Conservation (phyloP, 192 early-diverging fungal genomes). For the Umbelopsis isabellina region DNA sequence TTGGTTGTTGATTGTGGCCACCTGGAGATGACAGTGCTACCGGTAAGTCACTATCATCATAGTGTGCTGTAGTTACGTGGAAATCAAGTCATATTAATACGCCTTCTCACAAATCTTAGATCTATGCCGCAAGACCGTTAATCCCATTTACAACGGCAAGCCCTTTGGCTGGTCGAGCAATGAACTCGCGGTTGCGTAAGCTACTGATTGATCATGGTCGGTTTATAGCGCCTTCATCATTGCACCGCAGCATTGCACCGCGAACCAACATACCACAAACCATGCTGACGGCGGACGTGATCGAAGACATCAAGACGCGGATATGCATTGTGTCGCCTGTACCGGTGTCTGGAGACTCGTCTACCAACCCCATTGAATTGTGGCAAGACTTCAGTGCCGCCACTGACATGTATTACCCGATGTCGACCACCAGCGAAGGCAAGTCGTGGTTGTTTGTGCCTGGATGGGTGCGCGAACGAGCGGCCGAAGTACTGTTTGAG, state of each 20-base stretch:
- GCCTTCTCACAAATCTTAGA: conserved; percentile 42
- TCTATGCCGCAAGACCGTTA: conserved; percentile 70
- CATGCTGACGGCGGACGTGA: conserved; percentile 53
- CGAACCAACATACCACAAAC: conserved; percentile 45
- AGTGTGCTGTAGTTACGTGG: too few species aligned
- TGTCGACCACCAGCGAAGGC: conserved; percentile 39
- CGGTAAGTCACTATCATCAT: conserved; percentile 53
- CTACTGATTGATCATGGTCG: conserved; percentile 62
- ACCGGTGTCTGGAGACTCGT: conserved; percentile 32
- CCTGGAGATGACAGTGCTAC: conserved; percentile 73
- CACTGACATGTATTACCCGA: conserved; percentile 52
- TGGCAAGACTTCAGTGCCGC: conserved; percentile 51
- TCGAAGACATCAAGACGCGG: conserved; percentile 71
- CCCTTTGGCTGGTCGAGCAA: conserved; percentile 65
- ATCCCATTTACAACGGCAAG: conserved; percentile 64
- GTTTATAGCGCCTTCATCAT: conserved; percentile 48
- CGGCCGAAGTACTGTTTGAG: conserved; percentile 77
- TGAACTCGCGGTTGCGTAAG: conserved; percentile 60
- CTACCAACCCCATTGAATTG: conserved; percentile 46
- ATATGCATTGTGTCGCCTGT: conserved; percentile 63
- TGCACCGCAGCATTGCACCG: conserved; percentile 40
- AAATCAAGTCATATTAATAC: not conserved
- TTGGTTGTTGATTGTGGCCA: conserved; percentile 89
- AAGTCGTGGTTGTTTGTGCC: conserved; percentile 64
- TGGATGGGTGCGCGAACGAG: conserved; percentile 84